These are phyloP conservation scores for Naegleria fowleri DNA, from an alignment of 208 protist genomes.

Conservation along the genomic window DNA sequence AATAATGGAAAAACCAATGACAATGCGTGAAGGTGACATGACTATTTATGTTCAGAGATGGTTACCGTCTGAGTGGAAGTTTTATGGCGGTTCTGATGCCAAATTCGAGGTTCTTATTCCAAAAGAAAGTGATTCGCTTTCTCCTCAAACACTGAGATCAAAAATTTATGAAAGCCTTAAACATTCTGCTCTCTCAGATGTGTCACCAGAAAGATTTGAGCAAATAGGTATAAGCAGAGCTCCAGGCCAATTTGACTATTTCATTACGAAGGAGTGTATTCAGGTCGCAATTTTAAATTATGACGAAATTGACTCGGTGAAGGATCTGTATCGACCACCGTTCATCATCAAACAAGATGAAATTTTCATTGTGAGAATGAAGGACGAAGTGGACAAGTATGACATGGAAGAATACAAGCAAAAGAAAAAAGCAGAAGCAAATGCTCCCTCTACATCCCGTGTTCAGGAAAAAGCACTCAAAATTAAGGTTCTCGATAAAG, in stretches of 20 bases:
- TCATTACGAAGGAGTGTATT: background rate
- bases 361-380: background rate
- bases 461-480: background rate
- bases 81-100: background rate
- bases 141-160: background rate
- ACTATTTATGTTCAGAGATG: conserved; percentile 4
- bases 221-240: background rate
- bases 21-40: background rate
- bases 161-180: background rate
- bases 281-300: conserved; percentile 8
- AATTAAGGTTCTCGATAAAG: conserved; percentile 4
- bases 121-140: background rate
- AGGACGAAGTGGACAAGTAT: background rate
- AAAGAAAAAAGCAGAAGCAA: background rate
- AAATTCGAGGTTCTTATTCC: background rate
- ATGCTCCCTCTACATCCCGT: background rate
- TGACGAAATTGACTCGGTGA: background rate
- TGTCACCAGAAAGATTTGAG: background rate
- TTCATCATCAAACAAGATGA: background rate
- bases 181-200: background rate
- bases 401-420: background rate
- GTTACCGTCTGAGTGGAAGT: background rate
- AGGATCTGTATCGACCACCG: background rate
- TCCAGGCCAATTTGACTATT: background rate
- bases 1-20: background rate